Conservation (phyloP, 179 eudicot genomes). For the Actinidia chinensis region DNA sequence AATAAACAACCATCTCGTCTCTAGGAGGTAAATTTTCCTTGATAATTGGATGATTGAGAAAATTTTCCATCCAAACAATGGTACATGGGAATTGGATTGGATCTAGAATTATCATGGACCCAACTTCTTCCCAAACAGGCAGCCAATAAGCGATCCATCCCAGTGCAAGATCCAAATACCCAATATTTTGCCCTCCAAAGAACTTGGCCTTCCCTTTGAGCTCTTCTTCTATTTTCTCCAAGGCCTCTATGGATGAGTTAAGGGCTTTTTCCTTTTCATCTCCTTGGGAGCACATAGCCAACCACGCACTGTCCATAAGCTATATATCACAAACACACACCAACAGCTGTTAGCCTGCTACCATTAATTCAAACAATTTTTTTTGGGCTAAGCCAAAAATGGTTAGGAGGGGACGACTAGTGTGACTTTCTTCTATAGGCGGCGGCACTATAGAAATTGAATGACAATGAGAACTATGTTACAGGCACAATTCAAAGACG, state of each 20-base stretch:
- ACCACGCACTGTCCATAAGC: background rate
- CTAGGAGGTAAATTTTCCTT: background rate
- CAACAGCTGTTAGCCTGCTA: too few species aligned
- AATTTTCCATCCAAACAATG: background rate
- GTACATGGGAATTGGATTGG: background rate
- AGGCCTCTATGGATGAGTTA: constrained; percentile 8
- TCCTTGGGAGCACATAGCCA: constrained; percentile 20
- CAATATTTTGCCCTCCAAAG: constrained; percentile 14
- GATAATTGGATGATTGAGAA: background rate
- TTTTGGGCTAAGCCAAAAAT: too few species aligned
- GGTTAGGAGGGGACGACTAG: too few species aligned
- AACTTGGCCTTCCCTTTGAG: constrained; percentile 13
- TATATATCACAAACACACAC: background rate
- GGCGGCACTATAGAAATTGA: too few species aligned
- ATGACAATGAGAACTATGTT: too few species aligned
- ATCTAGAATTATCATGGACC: background rate
- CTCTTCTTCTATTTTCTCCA: constrained; percentile 23
- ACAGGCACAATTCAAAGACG: too few species aligned
- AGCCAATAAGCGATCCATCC: constrained; percentile 13
- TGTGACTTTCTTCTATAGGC: too few species aligned
- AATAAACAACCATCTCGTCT: background rate
- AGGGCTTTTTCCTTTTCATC: constrained; percentile 23
- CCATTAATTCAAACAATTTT: too few species aligned
- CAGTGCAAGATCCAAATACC: constrained; percentile 17
- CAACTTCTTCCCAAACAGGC: constrained; percentile 16